Percentiles rank a stretch among this genome's conserved stretches.
phyloP scores from a whole-genome alignment of 768 basidiomycete genomes.

The Aureoboletus auriporus region DNA sequence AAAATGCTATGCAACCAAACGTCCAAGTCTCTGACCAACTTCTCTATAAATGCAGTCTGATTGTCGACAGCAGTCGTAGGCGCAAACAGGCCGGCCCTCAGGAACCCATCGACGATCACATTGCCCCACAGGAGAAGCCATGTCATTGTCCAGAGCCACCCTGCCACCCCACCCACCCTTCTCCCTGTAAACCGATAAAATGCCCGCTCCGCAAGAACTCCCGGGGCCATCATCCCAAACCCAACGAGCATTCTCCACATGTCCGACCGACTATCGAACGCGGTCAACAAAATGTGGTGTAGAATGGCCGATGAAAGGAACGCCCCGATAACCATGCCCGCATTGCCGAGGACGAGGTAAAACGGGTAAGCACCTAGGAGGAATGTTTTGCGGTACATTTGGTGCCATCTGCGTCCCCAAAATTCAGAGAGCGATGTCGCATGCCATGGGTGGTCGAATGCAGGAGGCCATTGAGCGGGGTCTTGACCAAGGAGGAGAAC shows the following conservation, averaged over 20 bases:
- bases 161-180: slow-evolving; percentile 25
- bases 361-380: slow-evolving; percentile 29
- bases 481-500: slow-evolving; percentile 24
- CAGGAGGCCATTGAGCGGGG: slow-evolving; percentile 29
- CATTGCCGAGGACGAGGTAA: slow-evolving; percentile 40
- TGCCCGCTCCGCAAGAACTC: slow-evolving; percentile 43
- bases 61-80: not conserved
- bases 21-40: not conserved
- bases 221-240: slow-evolving; percentile 53
- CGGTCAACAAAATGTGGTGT: slow-evolving; percentile 51
- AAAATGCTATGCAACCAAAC: too few relatives aligned
- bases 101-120: slow-evolving; percentile 19
- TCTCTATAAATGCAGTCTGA: not conserved
- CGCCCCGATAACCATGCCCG: slow-evolving; percentile 46
- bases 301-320: slow-evolving; percentile 54
- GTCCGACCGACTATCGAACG: slow-evolving; percentile 40
- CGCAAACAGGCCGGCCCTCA: slow-evolving; percentile 5
- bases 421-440: slow-evolving; percentile 32
- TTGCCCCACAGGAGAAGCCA: slow-evolving; percentile 24
- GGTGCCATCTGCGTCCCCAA: slow-evolving; percentile 37
- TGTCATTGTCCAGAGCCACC: slow-evolving; percentile 32
- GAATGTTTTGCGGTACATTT: slow-evolving; percentile 16
- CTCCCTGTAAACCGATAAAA: slow-evolving; percentile 20
- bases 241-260: slow-evolving; percentile 40
- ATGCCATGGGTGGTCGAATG: slow-evolving; percentile 28